A percentile compares a stretch with the other conserved stretches of the same genome.
These are phyloP conservation scores for Epichloe scottii DNA, from an alignment of 2,329 filamentous ascomycete genomes.

Conservation along the genomic window DNA sequence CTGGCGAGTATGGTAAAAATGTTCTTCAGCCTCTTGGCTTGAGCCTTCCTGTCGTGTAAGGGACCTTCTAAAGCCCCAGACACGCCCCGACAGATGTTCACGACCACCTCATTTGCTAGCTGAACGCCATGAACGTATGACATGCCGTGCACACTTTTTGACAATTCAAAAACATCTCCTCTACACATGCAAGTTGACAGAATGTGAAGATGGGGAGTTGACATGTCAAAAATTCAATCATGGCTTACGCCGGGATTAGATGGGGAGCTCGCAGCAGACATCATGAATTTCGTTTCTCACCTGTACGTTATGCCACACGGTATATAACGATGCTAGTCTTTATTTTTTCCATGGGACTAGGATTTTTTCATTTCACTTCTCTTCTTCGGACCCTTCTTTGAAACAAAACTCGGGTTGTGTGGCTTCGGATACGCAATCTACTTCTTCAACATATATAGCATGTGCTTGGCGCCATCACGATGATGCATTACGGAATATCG, in stretches of 20 bases:
- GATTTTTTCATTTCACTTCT: slow-evolving; percentile 4
- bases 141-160: neutral
- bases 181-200: neutral
- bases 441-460: slow-evolving; percentile 1
- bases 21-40: slow-evolving; percentile 28
- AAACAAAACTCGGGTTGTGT: neutral
- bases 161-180: neutral
- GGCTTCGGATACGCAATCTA: neutral
- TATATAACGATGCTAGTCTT: slow-evolving; percentile 20
- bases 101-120: neutral
- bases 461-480: slow-evolving; percentile 9
- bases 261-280: slow-evolving; percentile 1
- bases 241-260: slow-evolving; percentile 1
- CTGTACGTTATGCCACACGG: slow-evolving; percentile 23
- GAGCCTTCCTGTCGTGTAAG: slow-evolving; percentile 16
- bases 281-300: slow-evolving; percentile 19
- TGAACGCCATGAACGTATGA: neutral
- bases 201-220: neutral
- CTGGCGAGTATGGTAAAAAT: slow-evolving; percentile 20
- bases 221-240: neutral
- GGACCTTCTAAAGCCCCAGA: neutral
- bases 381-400: neutral
- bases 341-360: slow-evolving; percentile 6
- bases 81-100: neutral
- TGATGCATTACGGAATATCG: slow-evolving; percentile 8